Percentiles rank a stretch among this genome's conserved stretches.
Conservation (phyloP, 495 filamentous ascomycete species). For the Penicillium soppii region DNA sequence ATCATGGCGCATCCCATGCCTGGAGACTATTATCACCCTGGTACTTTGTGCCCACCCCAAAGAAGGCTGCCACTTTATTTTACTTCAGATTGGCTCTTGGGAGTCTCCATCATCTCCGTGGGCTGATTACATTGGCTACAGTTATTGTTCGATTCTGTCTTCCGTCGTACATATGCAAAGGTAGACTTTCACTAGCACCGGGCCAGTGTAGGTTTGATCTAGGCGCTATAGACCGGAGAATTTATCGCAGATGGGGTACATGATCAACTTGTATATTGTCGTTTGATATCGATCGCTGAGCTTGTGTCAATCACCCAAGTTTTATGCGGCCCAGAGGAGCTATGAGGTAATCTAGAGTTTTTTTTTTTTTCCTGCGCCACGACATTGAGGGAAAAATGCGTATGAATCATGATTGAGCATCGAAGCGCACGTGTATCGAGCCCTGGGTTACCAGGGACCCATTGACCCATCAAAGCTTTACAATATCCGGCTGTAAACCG, state of each 20-base stretch:
- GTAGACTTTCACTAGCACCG: background rate
- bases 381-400: background rate
- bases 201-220: background rate
- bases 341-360: background rate
- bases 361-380: background rate
- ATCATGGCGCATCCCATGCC: background rate
- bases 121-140: too few species aligned
- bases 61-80: background rate
- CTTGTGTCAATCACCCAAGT: too few species aligned
- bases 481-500: conserved; percentile 7
- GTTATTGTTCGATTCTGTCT: too few species aligned
- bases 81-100: background rate
- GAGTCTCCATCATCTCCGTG: background rate
- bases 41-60: background rate
- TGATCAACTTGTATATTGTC: too few species aligned
- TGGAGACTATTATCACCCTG: background rate
- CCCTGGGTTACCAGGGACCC: too few species aligned
- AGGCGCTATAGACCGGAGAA: background rate
- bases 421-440: too few species aligned
- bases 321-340: too few species aligned
- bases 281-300: too few species aligned
- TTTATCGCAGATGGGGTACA: too few species aligned
- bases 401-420: background rate
- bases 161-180: background rate
- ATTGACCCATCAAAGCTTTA: background rate